phyloP scores from a whole-genome alignment of 495 filamentous ascomycete species.

The Daldinia concentrica region DNA sequence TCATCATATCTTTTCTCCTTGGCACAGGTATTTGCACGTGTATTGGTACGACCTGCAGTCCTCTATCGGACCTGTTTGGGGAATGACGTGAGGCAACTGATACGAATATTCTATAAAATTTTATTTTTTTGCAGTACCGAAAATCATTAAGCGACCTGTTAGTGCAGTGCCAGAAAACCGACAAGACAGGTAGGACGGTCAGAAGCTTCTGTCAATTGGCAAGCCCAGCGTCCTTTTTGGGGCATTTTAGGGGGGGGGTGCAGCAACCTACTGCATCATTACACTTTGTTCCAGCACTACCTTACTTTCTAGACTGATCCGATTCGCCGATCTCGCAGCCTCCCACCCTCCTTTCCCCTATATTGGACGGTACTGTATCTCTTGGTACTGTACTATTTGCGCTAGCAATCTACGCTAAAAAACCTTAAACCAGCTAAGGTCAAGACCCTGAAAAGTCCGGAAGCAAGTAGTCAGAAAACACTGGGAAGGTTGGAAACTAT shows the following conservation, averaged over 20 bases:
- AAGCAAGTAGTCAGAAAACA: constrained; percentile 26
- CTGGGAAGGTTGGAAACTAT: constrained; percentile 16
- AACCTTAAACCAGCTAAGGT: constrained; percentile 43
- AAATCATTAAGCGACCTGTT: constrained; percentile 19
- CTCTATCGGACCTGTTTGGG: constrained; percentile 2
- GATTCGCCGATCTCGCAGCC: constrained; percentile 42
- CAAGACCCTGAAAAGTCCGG: constrained; percentile 36
- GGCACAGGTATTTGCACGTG: constrained; percentile 7
- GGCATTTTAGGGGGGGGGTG: constrained; percentile 12
- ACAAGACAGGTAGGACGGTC: constrained; percentile 29
- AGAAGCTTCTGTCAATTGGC: constrained; percentile 26
- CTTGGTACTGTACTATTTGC: constrained; percentile 14
- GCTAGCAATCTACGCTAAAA: constrained; percentile 37
- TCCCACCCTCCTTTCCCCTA: constrained; percentile 28
- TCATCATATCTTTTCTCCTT: background rate
- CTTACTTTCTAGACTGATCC: constrained; percentile 37
- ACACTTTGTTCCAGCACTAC: constrained; percentile 17
- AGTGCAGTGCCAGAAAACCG: constrained; percentile 28
- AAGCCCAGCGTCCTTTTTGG: background rate
- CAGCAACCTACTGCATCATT: constrained; percentile 39
- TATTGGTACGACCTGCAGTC: constrained; percentile 4
- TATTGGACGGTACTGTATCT: constrained; percentile 29
- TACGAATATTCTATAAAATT: background rate
- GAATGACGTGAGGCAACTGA: constrained; percentile 6
- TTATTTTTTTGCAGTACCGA: constrained; percentile 5